Evolutionary conservation across 495 filamentous ascomycete species (phyloP).

Genomic region (Penicillium bialowiezense): DNA sequence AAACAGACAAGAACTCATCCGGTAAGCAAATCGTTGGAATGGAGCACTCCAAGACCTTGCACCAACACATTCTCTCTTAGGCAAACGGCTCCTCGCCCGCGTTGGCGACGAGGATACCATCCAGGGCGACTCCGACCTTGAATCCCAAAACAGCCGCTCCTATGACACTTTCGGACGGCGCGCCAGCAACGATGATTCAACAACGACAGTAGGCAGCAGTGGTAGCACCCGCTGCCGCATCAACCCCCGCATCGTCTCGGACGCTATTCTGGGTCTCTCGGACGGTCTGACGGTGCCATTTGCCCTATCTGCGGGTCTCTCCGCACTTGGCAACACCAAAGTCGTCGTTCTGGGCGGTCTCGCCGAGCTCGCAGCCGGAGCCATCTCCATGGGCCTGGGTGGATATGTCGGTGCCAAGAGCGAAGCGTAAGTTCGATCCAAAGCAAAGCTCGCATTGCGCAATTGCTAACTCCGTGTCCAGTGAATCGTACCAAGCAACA

Average conservation of each 20-base stretch:
- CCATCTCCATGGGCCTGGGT: conserved; percentile 56
- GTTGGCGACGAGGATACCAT: conserved; percentile 31
- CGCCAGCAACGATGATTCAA: conserved; percentile 24
- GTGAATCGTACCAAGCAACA: conserved; percentile 49
- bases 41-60: conserved; percentile 2
- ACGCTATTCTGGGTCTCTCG: conserved; percentile 58
- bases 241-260: conserved; percentile 52
- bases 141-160: conserved; percentile 34
- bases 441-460: neutral
- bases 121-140: conserved; percentile 28
- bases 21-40: conserved; percentile 14
- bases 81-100: conserved; percentile 36
- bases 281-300: conserved; percentile 59
- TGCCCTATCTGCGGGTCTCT: conserved; percentile 54
- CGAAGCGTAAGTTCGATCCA: conserved; percentile 52
- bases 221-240: conserved; percentile 37
- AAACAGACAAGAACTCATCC: conserved; percentile 14
- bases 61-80: conserved; percentile 16
- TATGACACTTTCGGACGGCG: conserved; percentile 40
- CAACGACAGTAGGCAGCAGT: conserved; percentile 15
- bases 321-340: conserved; percentile 50
- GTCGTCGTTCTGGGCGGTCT: conserved; percentile 54
- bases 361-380: conserved; percentile 54
- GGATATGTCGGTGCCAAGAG: conserved; percentile 66
- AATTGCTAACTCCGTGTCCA: conserved; percentile 15